These are phyloP conservation scores for Corymbia calophylla DNA, from an alignment of 441 rosid genomes.

Conservation along the genomic window DNA sequence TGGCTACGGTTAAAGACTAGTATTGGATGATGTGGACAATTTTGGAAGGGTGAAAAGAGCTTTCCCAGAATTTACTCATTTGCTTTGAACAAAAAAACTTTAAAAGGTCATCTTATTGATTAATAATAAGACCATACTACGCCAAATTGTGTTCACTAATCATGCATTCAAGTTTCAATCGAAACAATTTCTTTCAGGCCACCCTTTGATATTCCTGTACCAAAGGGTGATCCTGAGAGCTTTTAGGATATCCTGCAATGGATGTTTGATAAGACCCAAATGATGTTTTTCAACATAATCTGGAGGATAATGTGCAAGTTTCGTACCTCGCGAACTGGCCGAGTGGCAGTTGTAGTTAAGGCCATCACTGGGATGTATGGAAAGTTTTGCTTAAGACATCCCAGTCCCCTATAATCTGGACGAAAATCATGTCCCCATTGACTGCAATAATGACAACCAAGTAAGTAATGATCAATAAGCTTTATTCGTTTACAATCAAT, in stretches of 20 bases:
- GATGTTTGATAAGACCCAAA: background rate
- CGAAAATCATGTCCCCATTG: constrained; percentile 98
- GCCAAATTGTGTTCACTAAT: too few relatives aligned
- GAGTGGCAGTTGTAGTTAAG: constrained; percentile 91
- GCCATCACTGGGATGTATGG: constrained; percentile 71
- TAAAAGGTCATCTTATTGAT: too few relatives aligned
- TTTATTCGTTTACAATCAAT: background rate
- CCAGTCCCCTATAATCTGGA: constrained; percentile 82
- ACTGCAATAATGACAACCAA: constrained; percentile 25
- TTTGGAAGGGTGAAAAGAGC: too few relatives aligned
- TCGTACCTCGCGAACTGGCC: constrained; percentile 64
- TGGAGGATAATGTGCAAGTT: background rate
- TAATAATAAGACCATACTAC: too few relatives aligned
- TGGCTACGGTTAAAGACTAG: too few relatives aligned
- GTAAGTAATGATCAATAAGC: background rate
- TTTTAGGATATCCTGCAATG: constrained; percentile 68
- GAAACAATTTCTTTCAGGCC: too few relatives aligned
- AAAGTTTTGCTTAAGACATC: constrained; percentile 81
- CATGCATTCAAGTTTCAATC: too few relatives aligned
- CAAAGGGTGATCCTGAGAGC: constrained; percentile 66
- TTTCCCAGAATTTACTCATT: too few relatives aligned
- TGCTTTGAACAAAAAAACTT: too few relatives aligned
- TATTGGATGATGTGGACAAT: too few relatives aligned
- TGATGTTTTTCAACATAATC: background rate
- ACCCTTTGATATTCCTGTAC: too few relatives aligned